Conservation (phyloP, 2,329 filamentous ascomycete genomes). For the Monosporascus sp. region DNA sequence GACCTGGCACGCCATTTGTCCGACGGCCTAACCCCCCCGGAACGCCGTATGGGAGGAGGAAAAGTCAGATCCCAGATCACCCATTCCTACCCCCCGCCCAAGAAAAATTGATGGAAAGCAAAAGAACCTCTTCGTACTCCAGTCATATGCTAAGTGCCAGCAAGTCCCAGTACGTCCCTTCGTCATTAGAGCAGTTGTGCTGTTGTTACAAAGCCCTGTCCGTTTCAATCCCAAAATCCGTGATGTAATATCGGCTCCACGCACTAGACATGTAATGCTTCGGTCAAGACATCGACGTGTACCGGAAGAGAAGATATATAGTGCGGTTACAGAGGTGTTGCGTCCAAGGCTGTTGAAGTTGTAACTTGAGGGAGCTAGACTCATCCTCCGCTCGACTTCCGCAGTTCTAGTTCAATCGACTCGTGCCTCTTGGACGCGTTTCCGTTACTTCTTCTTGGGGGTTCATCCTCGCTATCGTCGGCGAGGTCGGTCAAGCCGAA, state of each 20-base stretch:
- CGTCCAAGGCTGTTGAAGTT: not conserved
- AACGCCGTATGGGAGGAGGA: not conserved
- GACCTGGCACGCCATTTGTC: not conserved
- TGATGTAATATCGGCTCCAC: not conserved
- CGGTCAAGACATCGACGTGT: constrained; percentile 1
- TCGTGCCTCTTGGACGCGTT: constrained; percentile 34
- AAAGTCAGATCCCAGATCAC: not conserved
- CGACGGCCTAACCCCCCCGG: not conserved
- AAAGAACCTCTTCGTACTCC: not conserved
- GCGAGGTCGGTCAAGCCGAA: constrained; percentile 76
- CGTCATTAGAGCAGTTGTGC: not conserved
- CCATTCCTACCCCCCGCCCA: not conserved
- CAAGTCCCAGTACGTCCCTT: not conserved
- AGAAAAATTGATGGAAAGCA: not conserved
- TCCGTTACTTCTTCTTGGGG: constrained; percentile 34
- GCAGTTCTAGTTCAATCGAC: constrained; percentile 47
- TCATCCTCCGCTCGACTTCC: constrained; percentile 29
- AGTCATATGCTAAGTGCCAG: not conserved
- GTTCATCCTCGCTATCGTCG: constrained; percentile 68
- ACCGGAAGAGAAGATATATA: constrained; percentile 23
- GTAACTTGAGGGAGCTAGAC: not conserved
- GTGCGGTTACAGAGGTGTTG: constrained; percentile 16
- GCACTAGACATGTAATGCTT: constrained; percentile 8
- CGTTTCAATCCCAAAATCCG: not conserved
- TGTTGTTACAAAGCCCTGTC: not conserved